Percentiles rank a stretch among this genome's conserved stretches.
phyloP scores from a whole-genome alignment of 495 filamentous ascomycete species.

The Lentithecium fluviatile region DNA sequence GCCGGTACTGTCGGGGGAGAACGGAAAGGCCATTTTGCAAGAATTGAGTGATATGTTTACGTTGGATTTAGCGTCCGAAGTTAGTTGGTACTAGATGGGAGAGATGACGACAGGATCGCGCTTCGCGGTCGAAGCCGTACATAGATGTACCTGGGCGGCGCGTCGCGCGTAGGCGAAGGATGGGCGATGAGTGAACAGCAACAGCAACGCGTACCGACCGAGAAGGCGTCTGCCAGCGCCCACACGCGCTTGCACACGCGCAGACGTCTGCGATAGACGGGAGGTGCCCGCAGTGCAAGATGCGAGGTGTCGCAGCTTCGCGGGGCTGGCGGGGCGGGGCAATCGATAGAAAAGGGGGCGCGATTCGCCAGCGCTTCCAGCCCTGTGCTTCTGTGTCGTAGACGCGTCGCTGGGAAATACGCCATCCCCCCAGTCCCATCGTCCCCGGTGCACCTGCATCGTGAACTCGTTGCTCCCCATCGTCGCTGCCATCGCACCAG shows the following conservation, averaged over 20 bases:
- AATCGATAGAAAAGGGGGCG: conserved; percentile 16
- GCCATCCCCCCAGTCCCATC: conserved; percentile 20
- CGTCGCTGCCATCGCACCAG: conserved; percentile 21
- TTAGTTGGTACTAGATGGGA: too few relatives aligned
- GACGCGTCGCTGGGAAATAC: conserved; percentile 29
- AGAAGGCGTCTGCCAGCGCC: not conserved
- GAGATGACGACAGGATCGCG: too few relatives aligned
- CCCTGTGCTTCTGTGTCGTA: conserved; percentile 30
- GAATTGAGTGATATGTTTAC: too few relatives aligned
- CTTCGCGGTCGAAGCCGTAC: too few relatives aligned
- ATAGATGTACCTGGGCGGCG: not conserved
- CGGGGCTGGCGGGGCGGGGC: not conserved
- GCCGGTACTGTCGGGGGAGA: conserved; percentile 34
- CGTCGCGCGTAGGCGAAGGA: not conserved
- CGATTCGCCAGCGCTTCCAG: conserved; percentile 26
- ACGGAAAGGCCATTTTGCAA: conserved; percentile 37
- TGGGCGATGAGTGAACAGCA: not conserved
- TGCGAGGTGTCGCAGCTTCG: not conserved
- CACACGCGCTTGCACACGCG: not conserved
- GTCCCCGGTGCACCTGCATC: conserved; percentile 16
- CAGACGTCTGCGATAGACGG: too few relatives aligned
- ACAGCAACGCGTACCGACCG: not conserved
- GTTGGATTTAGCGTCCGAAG: too few relatives aligned
- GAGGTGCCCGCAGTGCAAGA: not conserved
- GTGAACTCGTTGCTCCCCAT: conserved; percentile 14